phyloP scores from a whole-genome alignment of 768 basidiomycete species.

The Pisolithus tinctorius region DNA sequence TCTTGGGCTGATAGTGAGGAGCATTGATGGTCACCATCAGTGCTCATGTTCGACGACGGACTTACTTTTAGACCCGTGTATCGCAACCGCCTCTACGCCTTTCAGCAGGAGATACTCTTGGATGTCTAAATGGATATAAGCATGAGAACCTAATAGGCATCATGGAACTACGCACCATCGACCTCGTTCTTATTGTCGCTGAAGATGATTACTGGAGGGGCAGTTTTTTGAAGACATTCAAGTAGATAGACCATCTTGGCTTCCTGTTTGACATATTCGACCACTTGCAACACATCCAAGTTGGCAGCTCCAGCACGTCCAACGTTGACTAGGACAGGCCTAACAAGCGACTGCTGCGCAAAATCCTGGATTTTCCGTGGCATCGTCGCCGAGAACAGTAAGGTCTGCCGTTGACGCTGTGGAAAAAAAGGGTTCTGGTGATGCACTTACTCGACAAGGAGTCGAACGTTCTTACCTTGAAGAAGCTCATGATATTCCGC shows the following conservation, averaged over 20 bases:
- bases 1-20: slow-evolving; percentile 68
- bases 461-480: slow-evolving; percentile 58
- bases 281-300: slow-evolving; percentile 91
- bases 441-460: not conserved
- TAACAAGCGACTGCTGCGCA: slow-evolving; percentile 92
- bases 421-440: slow-evolving; percentile 3
- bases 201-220: slow-evolving; percentile 96
- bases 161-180: slow-evolving; percentile 58
- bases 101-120: slow-evolving; percentile 96
- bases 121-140: slow-evolving; percentile 55
- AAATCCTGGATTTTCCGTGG: slow-evolving; percentile 98
- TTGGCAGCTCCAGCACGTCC: slow-evolving; percentile 98
- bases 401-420: slow-evolving; percentile 91
- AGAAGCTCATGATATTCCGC: slow-evolving; percentile 98
- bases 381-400: slow-evolving; percentile 99
- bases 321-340: slow-evolving; percentile 92
- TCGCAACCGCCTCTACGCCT: slow-evolving; percentile 97
- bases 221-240: slow-evolving; percentile 96
- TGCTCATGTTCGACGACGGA: not conserved
- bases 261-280: slow-evolving; percentile 99
- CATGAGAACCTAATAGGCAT: not conserved
- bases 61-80: slow-evolving; percentile 95
- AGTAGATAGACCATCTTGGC: slow-evolving; percentile 99
- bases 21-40: not conserved
- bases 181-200: slow-evolving; percentile 99